Evolutionary conservation across 169 alveolate genomes (phyloP), one percentile per base, ranked within the genome.

Genomic region (Plasmodium vivax): DNA sequence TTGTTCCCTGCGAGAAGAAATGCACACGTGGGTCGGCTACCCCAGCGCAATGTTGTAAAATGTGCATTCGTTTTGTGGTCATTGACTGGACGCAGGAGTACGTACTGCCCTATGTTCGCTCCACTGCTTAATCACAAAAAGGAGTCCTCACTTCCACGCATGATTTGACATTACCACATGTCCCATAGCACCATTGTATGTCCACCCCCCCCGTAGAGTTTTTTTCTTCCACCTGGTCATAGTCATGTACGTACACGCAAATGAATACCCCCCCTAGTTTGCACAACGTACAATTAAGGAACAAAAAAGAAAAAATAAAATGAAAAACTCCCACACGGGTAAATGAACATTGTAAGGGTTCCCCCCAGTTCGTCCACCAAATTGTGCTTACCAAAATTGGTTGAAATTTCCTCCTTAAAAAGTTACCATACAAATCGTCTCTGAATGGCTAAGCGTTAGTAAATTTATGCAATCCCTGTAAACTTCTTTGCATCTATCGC

Each of bases 191-290:
- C 38, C 77, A 68, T 30, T 68, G 23, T 68, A 68, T 68, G 32
- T 23, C 10, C n/a, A 68, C 32, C 38, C 77, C 14, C n/a, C 38
- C n/a, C 38, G 32, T 68, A n/a, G n/a, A 68, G 14, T 68, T 68
- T 68, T 68, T 68, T 68, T 5, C 5, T n/a, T 68, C 77, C 77
- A 68, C 38, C 77, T 27, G 19, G 38, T 14, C 43, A 68, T 38
- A 68, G 77, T 38, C 77, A 68, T 68, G 77, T 68, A 68, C n/a
- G n/a, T 68, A 68, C 77, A 68, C 77, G 27, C 23, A 68, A 68
- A 27, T 68, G 16, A 23, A 27, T 68, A 68, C 43, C 43, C 77
- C 32, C 77, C 77, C 58, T 47, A 68, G 12, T 23, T 23, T 23
- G 32, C 38, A 68, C 9, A 68, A 68, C 38, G 5, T 68, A 9